These are phyloP conservation scores for Phytophthora sp. DNA, from an alignment of 352 stramenopile species.

Conservation along the genomic window DNA sequence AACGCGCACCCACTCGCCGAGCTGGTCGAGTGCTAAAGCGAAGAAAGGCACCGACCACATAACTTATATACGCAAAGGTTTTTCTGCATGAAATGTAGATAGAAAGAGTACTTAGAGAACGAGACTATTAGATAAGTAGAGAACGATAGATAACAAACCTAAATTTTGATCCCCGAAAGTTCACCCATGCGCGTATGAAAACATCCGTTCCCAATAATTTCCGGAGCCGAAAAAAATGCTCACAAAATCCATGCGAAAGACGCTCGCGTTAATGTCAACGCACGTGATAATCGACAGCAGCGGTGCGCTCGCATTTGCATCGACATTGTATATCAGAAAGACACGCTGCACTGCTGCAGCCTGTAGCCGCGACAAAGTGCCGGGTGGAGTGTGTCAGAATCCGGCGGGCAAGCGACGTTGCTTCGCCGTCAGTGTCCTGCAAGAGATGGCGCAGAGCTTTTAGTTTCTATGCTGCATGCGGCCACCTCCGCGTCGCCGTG, in stretches of 20 bases:
- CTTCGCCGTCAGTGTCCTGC: not conserved
- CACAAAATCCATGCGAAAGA: too few relatives aligned
- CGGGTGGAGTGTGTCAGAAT: conserved; percentile 11
- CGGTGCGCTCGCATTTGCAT: not conserved
- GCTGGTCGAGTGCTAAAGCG: conserved; percentile 60
- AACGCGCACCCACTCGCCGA: conserved; percentile 78
- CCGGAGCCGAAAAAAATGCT: conserved; percentile 12
- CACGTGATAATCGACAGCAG: conserved; percentile 9
- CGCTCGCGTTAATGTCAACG: not conserved
- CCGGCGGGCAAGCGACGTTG: conserved; percentile 24
- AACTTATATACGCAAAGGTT: conserved; percentile 42
- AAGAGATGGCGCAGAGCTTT: conserved; percentile 12
- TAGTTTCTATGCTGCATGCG: conserved; percentile 27
- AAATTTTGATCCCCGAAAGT: too few relatives aligned
- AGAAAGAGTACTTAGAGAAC: conserved; percentile 34
- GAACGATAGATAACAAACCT: conserved; percentile 12
- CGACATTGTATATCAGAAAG: too few relatives aligned
- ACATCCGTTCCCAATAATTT: conserved; percentile 2
- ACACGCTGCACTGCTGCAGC: conserved; percentile 12
- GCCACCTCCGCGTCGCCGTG: conserved; percentile 13
- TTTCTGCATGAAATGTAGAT: conserved; percentile 46
- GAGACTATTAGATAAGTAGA: conserved; percentile 26
- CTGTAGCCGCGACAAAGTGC: conserved; percentile 19
- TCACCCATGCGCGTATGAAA: too few relatives aligned
- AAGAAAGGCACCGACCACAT: not conserved